Evolutionary conservation across 441 rosid genomes (phyloP), one percentile per base, ranked within the genome.

Genomic region (Viola pubescens): DNA sequence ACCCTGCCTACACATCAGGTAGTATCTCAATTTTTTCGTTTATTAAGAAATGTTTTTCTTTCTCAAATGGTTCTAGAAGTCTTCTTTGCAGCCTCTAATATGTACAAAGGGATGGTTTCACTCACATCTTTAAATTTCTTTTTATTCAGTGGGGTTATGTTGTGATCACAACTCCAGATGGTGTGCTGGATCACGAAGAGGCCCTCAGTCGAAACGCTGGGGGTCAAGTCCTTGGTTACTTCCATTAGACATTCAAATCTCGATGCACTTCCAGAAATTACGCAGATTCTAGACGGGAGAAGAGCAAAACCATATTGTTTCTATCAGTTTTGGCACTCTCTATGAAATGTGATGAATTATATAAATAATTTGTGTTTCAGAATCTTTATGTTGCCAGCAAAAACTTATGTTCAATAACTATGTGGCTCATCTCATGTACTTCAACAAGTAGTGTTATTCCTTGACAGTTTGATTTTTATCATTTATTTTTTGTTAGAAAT

Each of bases 1-100:
- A 74, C 71, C 39, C 99, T 94, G 70, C 99, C 99, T n/a, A 90
- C 97, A 5, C 86, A 56, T 38, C 97, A 92, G 92, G 98, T 89
- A 2, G 34, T 26, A 26, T 26, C 34, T 26, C 34, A 26, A 26
- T 26, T 26, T 26, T 26, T 26, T 26, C 34, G 34, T 26, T 26
- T 26, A 26, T 26, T 26, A 26, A 26, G 34, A 26, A 26, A 26
- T 26, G 34, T 26, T 26, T 26, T 26, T 26, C 34, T 26, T 26
- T 26, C 34, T 26, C 34, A 26, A 26, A 26, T 26, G 34, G 34
- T 26, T 26, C 34, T 26, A 26, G 34, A 1, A 26, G 34, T 26
- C 34, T 26, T 26, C 34, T 26, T 26, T 26, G 34, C 34, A 26
- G 34, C 34, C 34, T 26, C 34, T 26, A 26, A 26, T 26, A 26